Conservation (phyloP, 129 eudicot species). For the Dittrichia graveolens region DNA sequence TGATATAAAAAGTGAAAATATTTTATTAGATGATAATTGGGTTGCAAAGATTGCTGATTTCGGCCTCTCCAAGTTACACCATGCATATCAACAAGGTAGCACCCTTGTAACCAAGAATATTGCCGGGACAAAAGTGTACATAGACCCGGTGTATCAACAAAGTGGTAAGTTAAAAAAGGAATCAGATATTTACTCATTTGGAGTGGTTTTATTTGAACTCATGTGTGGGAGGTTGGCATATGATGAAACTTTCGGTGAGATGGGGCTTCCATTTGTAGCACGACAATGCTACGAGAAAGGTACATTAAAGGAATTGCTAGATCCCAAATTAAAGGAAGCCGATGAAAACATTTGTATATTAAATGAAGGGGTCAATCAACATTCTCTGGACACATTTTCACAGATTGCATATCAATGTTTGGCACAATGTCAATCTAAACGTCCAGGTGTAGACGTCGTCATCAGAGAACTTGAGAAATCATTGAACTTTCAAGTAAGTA, state of each 20-base stretch:
- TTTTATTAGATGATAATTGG: conserved; percentile 1
- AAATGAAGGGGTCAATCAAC: background rate
- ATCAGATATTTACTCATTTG: no score
- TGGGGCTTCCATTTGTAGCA: conserved; percentile 11
- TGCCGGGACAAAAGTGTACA: no score
- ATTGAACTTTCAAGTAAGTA: conserved; percentile 18
- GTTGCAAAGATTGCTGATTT: conserved; percentile 4
- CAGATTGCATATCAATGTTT: conserved; percentile 10
- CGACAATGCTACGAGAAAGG: background rate
- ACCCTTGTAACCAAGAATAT: background rate
- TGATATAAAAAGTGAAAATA: background rate
- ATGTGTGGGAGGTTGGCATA: conserved; percentile 14
- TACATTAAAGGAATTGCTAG: conserved; percentile 3
- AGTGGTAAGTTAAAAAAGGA: no score
- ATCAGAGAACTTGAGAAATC: conserved; percentile 14
- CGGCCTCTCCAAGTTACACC: background rate
- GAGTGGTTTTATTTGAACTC: conserved; percentile 16
- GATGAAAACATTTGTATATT: background rate
- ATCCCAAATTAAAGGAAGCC: background rate
- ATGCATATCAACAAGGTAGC: background rate
- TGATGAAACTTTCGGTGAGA: background rate
- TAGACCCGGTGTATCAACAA: no score
- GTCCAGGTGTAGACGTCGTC: conserved; percentile 5
- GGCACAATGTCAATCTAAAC: background rate
- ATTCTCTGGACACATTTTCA: conserved; percentile 8